phyloP scores from a whole-genome alignment of 2,329 filamentous ascomycete genomes.

The Talaromyces sp. region DNA sequence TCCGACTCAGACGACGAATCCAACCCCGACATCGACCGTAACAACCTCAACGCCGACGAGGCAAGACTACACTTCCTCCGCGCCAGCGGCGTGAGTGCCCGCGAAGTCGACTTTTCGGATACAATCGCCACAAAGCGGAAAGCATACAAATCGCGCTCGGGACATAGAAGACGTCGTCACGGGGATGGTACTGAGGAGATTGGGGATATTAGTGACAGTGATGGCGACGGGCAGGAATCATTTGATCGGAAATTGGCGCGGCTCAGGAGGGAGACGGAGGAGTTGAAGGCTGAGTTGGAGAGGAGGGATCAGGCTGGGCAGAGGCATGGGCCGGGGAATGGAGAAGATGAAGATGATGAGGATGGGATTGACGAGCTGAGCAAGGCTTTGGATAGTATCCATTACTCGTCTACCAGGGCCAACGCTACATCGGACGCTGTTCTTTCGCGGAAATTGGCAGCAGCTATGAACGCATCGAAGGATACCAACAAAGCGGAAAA shows the following conservation, averaged over 20 bases:
- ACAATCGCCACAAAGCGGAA: constrained; percentile 78
- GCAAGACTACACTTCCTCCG: constrained; percentile 79
- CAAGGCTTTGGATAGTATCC: constrained; percentile 67
- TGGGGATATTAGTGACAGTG: constrained; percentile 75
- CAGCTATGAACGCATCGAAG: constrained; percentile 15
- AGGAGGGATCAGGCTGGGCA: constrained; percentile 52
- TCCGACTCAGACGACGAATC: constrained; percentile 59
- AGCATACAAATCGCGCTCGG: constrained; percentile 73
- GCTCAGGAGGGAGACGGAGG: constrained; percentile 77
- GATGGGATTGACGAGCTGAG: constrained; percentile 68
- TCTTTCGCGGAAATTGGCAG: constrained; percentile 36
- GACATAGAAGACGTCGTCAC: constrained; percentile 55
- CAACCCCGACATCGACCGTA: constrained; percentile 68
- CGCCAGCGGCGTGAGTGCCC: constrained; percentile 67
- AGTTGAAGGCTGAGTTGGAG: constrained; percentile 58
- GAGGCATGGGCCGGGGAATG: constrained; percentile 46
- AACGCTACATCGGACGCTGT: constrained; percentile 31
- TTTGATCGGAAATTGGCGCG: constrained; percentile 77
- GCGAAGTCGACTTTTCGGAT: constrained; percentile 84
- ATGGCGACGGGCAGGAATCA: constrained; percentile 60
- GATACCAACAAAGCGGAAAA: constrained; percentile 12
- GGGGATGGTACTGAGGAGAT: constrained; percentile 57
- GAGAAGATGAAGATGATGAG: constrained; percentile 46
- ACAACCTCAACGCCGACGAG: constrained; percentile 71
- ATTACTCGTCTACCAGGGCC: constrained; percentile 23